These are phyloP conservation scores for Oldenlandia corymbosa DNA, from an alignment of 257 asterid genomes.

Conservation along the genomic window DNA sequence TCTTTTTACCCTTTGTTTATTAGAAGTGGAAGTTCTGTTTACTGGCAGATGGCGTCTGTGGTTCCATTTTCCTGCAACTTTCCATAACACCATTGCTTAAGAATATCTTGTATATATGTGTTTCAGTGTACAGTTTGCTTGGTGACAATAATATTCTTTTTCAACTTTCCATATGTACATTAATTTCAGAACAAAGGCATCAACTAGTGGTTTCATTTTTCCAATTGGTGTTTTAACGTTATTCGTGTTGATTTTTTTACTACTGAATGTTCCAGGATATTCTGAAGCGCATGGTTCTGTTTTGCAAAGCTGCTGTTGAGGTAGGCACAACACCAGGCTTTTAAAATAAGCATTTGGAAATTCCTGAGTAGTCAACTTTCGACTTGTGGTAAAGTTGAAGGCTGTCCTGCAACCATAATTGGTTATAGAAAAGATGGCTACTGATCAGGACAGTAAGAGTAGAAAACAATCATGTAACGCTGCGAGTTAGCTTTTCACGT, in stretches of 20 bases:
- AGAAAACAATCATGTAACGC: not conserved
- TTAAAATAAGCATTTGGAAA: not conserved
- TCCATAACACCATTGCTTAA: not conserved
- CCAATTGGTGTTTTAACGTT: constrained; percentile 1
- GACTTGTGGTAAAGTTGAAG: not conserved
- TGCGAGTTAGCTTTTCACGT: not conserved
- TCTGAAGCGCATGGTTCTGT: constrained; percentile 84
- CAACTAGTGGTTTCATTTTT: not conserved
- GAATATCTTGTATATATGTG: not conserved
- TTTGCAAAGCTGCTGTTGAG: constrained; percentile 97
- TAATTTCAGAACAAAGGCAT: not conserved
- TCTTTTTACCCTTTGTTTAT: not conserved
- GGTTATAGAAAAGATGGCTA: not conserved
- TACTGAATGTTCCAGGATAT: constrained; percentile 61
- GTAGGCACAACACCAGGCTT: constrained; percentile 30
- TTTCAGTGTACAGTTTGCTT: constrained; percentile 8
- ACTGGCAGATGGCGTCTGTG: not conserved
- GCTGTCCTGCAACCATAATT: not conserved
- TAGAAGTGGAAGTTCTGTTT: not conserved
- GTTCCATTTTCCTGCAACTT: no score
- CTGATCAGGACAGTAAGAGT: not conserved
- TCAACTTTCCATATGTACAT: not conserved
- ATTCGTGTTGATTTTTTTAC: constrained; percentile 10
- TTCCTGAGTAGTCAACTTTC: not conserved
- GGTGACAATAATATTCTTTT: not conserved